phyloP scores from a whole-genome alignment of 129 eudicot genomes.

The Deinandra increscens region DNA sequence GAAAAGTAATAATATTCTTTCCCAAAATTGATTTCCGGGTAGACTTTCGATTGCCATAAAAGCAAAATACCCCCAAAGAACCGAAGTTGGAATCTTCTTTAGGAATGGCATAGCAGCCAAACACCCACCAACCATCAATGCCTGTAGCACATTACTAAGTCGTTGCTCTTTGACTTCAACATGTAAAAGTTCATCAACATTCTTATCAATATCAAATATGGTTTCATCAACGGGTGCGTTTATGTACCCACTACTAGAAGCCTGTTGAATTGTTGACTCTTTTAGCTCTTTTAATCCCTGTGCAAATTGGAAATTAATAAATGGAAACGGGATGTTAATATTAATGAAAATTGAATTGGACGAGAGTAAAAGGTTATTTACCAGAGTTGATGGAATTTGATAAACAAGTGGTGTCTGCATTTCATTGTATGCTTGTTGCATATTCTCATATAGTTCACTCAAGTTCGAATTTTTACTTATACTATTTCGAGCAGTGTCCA shows the following conservation, averaged over 20 bases:
- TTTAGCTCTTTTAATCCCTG: constrained; percentile 90
- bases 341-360: not conserved
- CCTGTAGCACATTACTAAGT: constrained; percentile 84
- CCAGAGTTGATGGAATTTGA: constrained; percentile 80
- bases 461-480: constrained; percentile 67
- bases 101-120: constrained; percentile 93
- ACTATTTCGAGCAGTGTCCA: constrained; percentile 76
- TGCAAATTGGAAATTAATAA: constrained; percentile 10
- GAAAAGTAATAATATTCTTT: constrained; percentile 78
- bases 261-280: constrained; percentile 79
- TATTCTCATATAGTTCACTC: constrained; percentile 65
- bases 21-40: constrained; percentile 98
- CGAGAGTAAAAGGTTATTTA: constrained; percentile 29
- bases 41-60: constrained; percentile 98
- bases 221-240: constrained; percentile 82
- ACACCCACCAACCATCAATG: constrained; percentile 79
- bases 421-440: constrained; percentile 76
- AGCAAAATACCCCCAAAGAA: constrained; percentile 98
- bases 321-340: not conserved
- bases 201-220: constrained; percentile 83
- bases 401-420: constrained; percentile 97
- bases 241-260: constrained; percentile 67
- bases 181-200: constrained; percentile 81
- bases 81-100: constrained; percentile 91
- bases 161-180: constrained; percentile 97